A percentile compares a stretch with the other conserved stretches of the same genome.
These are phyloP conservation scores for Malus hybrid DNA, from an alignment of 331 rosid genomes.

Conservation along the genomic window DNA sequence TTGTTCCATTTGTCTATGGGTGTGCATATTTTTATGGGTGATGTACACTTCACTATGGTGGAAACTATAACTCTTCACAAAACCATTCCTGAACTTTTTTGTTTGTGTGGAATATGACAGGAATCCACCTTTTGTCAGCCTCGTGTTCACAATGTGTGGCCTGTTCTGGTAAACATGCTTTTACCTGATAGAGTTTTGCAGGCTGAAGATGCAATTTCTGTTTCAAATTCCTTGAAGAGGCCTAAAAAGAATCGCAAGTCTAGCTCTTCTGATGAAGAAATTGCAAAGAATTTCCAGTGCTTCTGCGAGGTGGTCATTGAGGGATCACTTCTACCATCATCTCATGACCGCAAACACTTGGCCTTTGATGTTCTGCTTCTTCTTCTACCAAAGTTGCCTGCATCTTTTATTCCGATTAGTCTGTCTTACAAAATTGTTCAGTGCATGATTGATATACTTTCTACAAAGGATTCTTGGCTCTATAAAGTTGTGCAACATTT, in stretches of 20 bases:
- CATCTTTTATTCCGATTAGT: constrained; percentile 54
- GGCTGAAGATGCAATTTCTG: constrained; percentile 49
- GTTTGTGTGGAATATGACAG: constrained; percentile 40
- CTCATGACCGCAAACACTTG: constrained; percentile 93
- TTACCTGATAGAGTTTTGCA: constrained; percentile 62
- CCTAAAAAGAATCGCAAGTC: constrained; percentile 73
- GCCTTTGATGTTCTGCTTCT: constrained; percentile 76
- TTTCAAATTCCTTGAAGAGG: constrained; percentile 72
- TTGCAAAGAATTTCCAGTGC: constrained; percentile 44
- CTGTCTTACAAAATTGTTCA: constrained; percentile 82
- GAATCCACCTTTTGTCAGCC: constrained; percentile 97
- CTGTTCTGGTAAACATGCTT: constrained; percentile 59
- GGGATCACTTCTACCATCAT: constrained; percentile 82
- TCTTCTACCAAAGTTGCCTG: constrained; percentile 69
- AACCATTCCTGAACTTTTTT: constrained; percentile 4
- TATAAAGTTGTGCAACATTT: constrained; percentile 71
- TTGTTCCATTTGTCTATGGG: neutral
- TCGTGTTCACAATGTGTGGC: constrained; percentile 87
- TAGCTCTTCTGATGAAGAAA: constrained; percentile 84
- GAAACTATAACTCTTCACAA: neutral
- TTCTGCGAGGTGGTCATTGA: constrained; percentile 78
- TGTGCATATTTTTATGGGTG: neutral
- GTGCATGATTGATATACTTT: constrained; percentile 75
- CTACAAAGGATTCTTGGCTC: constrained; percentile 81
- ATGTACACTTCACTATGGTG: neutral